Conservation (phyloP, 352 stramenopile species). For the Phytophthora litchii region DNA sequence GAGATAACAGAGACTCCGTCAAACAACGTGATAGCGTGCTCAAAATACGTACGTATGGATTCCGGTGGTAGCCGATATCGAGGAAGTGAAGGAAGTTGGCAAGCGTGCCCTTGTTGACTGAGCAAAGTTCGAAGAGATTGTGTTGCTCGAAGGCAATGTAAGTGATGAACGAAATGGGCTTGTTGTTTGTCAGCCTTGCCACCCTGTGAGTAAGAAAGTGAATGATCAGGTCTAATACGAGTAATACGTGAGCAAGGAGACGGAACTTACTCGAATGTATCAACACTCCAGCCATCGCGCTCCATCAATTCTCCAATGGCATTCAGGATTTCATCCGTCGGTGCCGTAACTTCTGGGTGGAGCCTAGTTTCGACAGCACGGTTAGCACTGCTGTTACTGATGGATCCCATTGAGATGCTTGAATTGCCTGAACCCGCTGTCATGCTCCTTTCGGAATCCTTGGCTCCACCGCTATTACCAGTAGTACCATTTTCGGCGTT, state of each 20-base stretch:
- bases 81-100: conserved; percentile 83
- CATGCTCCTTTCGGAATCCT: conserved; percentile 31
- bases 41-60: conserved; percentile 68
- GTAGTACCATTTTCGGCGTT: conserved; percentile 20
- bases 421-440: conserved; percentile 20
- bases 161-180: conserved; percentile 82
- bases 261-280: conserved; percentile 65
- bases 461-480: conserved; percentile 8
- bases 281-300: conserved; percentile 74
- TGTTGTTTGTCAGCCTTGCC: conserved; percentile 64
- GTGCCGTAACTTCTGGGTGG: conserved; percentile 64
- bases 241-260: neutral
- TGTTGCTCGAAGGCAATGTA: conserved; percentile 87
- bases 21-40: conserved; percentile 5
- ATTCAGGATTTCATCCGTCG: conserved; percentile 69
- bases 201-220: conserved; percentile 42
- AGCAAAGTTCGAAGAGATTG: conserved; percentile 78
- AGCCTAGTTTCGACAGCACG: conserved; percentile 54
- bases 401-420: conserved; percentile 16
- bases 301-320: conserved; percentile 75
- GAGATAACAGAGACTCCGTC: neutral
- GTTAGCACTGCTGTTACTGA: conserved; percentile 13
- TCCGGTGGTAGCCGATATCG: conserved; percentile 81
- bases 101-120: conserved; percentile 76
- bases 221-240: conserved; percentile 2